These are phyloP conservation scores for Gymnopilus junonius DNA, from an alignment of 768 basidiomycete genomes.

Conservation along the genomic window DNA sequence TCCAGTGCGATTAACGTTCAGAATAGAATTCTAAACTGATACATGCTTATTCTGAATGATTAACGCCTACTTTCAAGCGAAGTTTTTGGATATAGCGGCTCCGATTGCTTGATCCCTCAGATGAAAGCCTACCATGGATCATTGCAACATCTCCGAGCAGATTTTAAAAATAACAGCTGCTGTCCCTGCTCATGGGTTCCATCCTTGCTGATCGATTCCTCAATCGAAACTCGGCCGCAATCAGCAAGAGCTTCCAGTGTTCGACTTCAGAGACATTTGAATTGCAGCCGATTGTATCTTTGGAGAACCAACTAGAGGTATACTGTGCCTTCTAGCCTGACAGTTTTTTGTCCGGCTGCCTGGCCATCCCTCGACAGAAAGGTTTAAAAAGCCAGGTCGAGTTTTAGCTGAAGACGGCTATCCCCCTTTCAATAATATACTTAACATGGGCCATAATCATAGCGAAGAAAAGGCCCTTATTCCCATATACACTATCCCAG, in stretches of 20 bases:
- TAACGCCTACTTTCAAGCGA: background rate
- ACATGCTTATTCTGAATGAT: background rate
- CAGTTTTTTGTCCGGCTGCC: background rate
- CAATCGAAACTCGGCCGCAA: background rate
- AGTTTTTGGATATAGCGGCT: background rate
- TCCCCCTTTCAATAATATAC: background rate
- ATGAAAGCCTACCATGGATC: background rate
- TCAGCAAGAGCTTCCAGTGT: background rate
- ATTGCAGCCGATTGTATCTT: background rate
- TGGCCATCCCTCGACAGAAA: constrained; percentile 13
- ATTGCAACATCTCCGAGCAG: background rate
- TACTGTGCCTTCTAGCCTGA: background rate
- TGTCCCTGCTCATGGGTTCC: background rate
- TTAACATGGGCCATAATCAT: constrained; percentile 8
- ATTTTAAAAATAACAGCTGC: background rate
- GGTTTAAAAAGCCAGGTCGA: constrained; percentile 17
- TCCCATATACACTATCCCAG: background rate
- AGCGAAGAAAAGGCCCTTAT: constrained; percentile 13
- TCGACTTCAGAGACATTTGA: background rate
- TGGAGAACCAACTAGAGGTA: background rate
- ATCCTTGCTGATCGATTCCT: background rate
- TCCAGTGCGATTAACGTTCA: background rate
- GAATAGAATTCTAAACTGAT: too few species aligned
- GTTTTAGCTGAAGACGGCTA: background rate
- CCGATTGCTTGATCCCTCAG: background rate